A percentile compares a stretch with the other conserved stretches of the same genome.
phyloP scores from a whole-genome alignment of 2,329 filamentous ascomycete genomes.

The Ophiocordyceps camponoti-rufipedis region DNA sequence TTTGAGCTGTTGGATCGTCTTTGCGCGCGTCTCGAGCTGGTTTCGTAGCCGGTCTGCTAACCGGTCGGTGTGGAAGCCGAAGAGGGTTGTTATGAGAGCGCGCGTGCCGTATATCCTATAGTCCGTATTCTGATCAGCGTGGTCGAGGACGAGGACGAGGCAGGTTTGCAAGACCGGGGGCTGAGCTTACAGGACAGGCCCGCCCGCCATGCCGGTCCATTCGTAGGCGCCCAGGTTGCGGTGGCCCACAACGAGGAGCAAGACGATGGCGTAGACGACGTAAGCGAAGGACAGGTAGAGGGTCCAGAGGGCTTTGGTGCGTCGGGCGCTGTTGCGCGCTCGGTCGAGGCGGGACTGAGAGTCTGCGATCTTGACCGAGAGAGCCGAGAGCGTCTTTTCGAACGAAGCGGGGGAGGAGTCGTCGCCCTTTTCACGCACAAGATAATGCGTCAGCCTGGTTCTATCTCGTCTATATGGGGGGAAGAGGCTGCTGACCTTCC shows the following conservation, averaged over 20 bases:
- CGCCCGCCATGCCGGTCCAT: constrained; percentile 60
- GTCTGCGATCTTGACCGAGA: constrained; percentile 67
- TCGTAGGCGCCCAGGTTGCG: constrained; percentile 59
- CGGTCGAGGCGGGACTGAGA: constrained; percentile 57
- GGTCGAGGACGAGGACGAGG: background rate
- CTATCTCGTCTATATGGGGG: background rate
- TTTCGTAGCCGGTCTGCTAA: constrained; percentile 52
- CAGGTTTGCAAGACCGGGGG: background rate
- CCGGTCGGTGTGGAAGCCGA: constrained; percentile 61
- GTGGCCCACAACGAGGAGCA: constrained; percentile 72
- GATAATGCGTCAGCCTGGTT: background rate
- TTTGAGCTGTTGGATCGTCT: constrained; percentile 88
- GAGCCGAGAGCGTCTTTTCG: constrained; percentile 70
- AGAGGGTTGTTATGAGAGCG: constrained; percentile 47
- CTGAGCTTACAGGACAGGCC: constrained; percentile 51
- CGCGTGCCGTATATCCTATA: constrained; percentile 64
- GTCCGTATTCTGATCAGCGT: background rate
- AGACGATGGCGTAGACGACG: constrained; percentile 66
- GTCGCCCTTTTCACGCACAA: constrained; percentile 36
- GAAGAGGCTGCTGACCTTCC: constrained; percentile 4
- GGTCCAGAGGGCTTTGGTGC: constrained; percentile 71
- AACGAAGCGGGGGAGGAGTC: constrained; percentile 77
- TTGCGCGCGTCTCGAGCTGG: constrained; percentile 60
- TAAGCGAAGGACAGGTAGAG: constrained; percentile 85
- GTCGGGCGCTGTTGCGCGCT: constrained; percentile 52